Base-by-base conservation (phyloP, 768 basidiomycete genomes). In the Suillus occidentalis region DNA sequence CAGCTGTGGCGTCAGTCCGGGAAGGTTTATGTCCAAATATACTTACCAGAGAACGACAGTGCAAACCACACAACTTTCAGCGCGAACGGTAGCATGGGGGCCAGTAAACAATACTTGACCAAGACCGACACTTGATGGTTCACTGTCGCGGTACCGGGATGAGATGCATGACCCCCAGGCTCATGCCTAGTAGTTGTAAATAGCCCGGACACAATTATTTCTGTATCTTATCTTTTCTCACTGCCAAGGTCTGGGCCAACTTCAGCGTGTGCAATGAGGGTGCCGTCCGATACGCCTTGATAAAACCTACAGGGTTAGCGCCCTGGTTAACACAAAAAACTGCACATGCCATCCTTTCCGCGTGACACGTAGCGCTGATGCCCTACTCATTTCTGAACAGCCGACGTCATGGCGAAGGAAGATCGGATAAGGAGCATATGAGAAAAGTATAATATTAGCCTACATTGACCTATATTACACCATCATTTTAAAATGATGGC, bases 11-110 rank as follows among this genome's bases (percentile, higher is more conserved):
- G 40, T 67, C 13, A 50, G 43, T 28, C n/a, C 59, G 6, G 25
- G 22, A 25, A 50, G 13, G 6, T 37, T 20, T 13, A 28, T 12
- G 25, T 20, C 40, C 6, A 12, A 28, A 59, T 59, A 6, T 37
- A 56, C 70, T 65, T 71, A 87, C 87, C 87, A 68, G 81, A 76
- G 25, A 86, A 67, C 16, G 87, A 87, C 22, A 89, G 78, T 67
- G 78, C 76, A 67, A 86, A 86, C 87, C 87, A 89, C 56, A 77
- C 76, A 52, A 84, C 75, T 76, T 84, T 89, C 62, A 89, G 78
- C 57, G 81, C 79, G 62, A 83, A 83, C 22, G 85, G 79, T 42
- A 88, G 80, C 87, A 89, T 89, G 43, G 45, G 50, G 7, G 18
- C 43, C 25, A 59, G 18, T 12, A 42, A 6, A 20, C 52, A 12